phyloP scores from a whole-genome alignment of 2,329 filamentous ascomycete genomes.

The Fusarium abutilonis region DNA sequence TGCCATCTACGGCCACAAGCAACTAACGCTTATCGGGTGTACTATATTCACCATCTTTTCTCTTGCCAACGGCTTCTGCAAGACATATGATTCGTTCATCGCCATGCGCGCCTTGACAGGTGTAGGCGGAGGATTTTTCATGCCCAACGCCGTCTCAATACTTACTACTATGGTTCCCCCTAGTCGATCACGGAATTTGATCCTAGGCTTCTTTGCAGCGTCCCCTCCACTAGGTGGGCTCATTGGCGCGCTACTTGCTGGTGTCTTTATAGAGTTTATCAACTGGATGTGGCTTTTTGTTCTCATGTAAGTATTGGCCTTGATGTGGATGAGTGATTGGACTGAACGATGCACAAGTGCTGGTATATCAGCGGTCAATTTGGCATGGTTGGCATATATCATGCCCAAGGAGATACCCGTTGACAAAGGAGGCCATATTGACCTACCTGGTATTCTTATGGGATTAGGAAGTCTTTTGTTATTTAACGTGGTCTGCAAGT shows the following conservation, averaged over 20 bases:
- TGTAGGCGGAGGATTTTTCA: slow-evolving; percentile 59
- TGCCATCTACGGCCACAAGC: slow-evolving; percentile 63
- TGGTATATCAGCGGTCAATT: slow-evolving; percentile 8
- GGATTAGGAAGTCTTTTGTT: slow-evolving; percentile 55
- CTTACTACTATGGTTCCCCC: slow-evolving; percentile 59
- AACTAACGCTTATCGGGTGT: slow-evolving; percentile 55
- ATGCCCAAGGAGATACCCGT: slow-evolving; percentile 37
- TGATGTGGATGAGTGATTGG: accelerated
- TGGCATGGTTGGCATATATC: slow-evolving; percentile 10
- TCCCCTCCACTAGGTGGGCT: slow-evolving; percentile 53
- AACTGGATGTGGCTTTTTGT: slow-evolving; percentile 21
- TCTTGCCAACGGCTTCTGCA: slow-evolving; percentile 56
- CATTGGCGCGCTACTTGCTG: not conserved
- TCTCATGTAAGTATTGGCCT: not conserved
- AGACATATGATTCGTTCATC: slow-evolving; percentile 54
- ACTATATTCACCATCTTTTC: slow-evolving; percentile 55
- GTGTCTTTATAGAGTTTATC: not conserved
- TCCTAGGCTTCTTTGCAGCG: slow-evolving; percentile 33
- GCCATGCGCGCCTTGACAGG: slow-evolving; percentile 58
- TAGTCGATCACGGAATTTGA: slow-evolving; percentile 47
- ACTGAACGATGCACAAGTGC: not conserved
- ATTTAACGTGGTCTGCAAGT: slow-evolving; percentile 65
- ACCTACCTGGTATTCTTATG: slow-evolving; percentile 35
- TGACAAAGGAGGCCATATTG: slow-evolving; percentile 42
- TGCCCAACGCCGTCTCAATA: slow-evolving; percentile 63